Evolutionary conservation across 2,329 filamentous ascomycete species (phyloP).

Genomic region (Colletotrichum spinosum): DNA sequence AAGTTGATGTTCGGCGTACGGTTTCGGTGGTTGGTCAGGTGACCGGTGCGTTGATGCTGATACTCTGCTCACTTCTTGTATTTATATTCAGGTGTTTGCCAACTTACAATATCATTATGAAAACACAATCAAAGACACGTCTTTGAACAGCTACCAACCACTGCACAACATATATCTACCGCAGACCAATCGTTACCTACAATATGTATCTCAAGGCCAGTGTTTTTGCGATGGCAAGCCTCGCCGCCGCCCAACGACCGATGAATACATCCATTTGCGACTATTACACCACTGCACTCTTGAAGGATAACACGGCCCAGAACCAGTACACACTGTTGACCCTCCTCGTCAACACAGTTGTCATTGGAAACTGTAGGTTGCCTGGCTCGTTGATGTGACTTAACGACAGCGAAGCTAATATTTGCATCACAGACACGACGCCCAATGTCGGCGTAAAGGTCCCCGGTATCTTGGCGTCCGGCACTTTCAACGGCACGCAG

Average conservation of each 20-base stretch:
- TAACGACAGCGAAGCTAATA: neutral
- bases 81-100: too few species aligned
- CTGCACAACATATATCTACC: too few species aligned
- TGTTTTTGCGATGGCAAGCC: too few species aligned
- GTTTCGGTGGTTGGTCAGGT: too few species aligned
- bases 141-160: too few species aligned
- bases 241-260: conserved; percentile 57
- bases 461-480: conserved; percentile 66
- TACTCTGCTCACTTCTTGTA: too few species aligned
- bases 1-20: too few species aligned
- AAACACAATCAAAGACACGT: too few species aligned
- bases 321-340: conserved; percentile 69
- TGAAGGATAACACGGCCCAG: conserved; percentile 68
- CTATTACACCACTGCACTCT: conserved; percentile 71
- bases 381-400: neutral
- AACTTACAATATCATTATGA: too few species aligned
- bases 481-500: conserved; percentile 59
- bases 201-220: too few species aligned
- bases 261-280: conserved; percentile 67
- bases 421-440: conserved; percentile 54
- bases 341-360: conserved; percentile 70
- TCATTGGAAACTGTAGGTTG: conserved; percentile 69
- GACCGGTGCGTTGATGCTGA: too few species aligned
- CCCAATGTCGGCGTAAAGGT: conserved; percentile 65
- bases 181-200: too few species aligned